These are phyloP conservation scores for Podospora didyma DNA, from an alignment of 495 filamentous ascomycete species.

Conservation along the genomic window DNA sequence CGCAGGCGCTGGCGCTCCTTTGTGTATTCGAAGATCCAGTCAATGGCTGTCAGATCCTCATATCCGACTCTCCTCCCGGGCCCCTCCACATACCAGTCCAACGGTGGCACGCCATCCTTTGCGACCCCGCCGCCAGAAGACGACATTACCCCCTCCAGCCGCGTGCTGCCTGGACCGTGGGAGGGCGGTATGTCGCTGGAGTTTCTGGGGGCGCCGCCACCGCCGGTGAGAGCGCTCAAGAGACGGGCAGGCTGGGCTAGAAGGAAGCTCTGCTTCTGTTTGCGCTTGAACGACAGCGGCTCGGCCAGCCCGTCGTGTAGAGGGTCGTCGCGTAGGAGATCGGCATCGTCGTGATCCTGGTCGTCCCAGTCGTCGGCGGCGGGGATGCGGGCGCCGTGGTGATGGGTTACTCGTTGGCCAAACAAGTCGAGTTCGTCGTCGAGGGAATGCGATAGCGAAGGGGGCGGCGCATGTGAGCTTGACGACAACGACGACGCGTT, in stretches of 20 bases:
- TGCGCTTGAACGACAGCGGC: slow-evolving; percentile 81
- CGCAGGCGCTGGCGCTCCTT: slow-evolving; percentile 89
- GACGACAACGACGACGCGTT: slow-evolving; percentile 14
- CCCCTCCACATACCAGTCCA: slow-evolving; percentile 90
- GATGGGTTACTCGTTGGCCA: slow-evolving; percentile 20
- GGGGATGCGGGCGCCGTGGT: slow-evolving; percentile 4
- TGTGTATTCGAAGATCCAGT: slow-evolving; percentile 99
- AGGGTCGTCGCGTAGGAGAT: slow-evolving; percentile 45
- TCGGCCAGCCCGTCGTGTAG: slow-evolving; percentile 44
- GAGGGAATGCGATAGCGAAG: background rate
- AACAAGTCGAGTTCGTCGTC: slow-evolving; percentile 23
- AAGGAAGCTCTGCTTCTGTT: slow-evolving; percentile 58
- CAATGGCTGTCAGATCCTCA: slow-evolving; percentile 94
- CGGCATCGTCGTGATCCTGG: slow-evolving; percentile 28
- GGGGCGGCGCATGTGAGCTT: background rate
- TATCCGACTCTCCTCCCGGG: slow-evolving; percentile 90
- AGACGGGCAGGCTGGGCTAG: slow-evolving; percentile 49
- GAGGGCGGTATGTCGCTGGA: background rate
- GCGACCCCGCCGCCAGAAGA: background rate
- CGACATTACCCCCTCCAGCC: background rate
- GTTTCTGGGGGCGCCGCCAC: slow-evolving; percentile 1
- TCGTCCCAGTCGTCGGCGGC: slow-evolving; percentile 19
- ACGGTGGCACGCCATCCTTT: slow-evolving; percentile 58
- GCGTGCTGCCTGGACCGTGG: background rate
- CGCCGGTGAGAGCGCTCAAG: slow-evolving; percentile 53